Conservation (phyloP, 805 yeast genomes). For the Metschnikowia colocasiae region DNA sequence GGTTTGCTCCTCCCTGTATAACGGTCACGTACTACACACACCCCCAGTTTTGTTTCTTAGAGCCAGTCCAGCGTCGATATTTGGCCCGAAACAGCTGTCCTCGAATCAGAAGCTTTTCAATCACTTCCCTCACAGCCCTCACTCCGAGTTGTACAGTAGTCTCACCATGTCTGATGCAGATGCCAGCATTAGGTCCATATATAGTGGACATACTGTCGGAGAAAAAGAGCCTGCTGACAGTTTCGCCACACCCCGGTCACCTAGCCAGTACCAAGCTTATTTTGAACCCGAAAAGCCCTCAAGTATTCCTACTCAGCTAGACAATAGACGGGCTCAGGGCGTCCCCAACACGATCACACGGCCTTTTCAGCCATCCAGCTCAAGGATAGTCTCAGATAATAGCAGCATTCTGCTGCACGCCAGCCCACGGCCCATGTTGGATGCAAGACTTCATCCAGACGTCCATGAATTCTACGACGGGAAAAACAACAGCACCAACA, state of each 20-base stretch:
- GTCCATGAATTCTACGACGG: not conserved
- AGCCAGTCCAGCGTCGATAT: not conserved
- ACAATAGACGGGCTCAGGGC: not conserved
- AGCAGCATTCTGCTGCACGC: conserved; percentile 1
- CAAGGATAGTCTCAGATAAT: not conserved
- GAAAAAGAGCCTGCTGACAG: not conserved
- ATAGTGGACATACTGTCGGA: conserved; percentile 26
- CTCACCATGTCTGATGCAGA: conserved; percentile 39
- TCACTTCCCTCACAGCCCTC: not conserved
- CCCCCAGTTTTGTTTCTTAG: not conserved
- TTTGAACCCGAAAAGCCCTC: not conserved
- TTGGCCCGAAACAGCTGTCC: not conserved
- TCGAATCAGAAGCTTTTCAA: no score
- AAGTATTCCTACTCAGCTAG: not conserved
- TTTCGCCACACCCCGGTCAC: not conserved
- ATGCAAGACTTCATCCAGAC: not conserved
- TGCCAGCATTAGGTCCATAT: conserved; percentile 38
- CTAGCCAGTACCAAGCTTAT: not conserved
- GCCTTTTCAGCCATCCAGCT: not conserved
- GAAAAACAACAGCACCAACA: conserved; percentile 19
- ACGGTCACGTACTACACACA: not conserved
- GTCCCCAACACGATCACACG: not conserved
- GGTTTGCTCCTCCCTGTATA: not conserved
- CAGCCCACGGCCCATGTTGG: not conserved
- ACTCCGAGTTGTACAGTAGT: not conserved